Evolutionary conservation across 345 rosid genomes (phyloP).

Genomic region (Psidium friedrichsthalianum): DNA sequence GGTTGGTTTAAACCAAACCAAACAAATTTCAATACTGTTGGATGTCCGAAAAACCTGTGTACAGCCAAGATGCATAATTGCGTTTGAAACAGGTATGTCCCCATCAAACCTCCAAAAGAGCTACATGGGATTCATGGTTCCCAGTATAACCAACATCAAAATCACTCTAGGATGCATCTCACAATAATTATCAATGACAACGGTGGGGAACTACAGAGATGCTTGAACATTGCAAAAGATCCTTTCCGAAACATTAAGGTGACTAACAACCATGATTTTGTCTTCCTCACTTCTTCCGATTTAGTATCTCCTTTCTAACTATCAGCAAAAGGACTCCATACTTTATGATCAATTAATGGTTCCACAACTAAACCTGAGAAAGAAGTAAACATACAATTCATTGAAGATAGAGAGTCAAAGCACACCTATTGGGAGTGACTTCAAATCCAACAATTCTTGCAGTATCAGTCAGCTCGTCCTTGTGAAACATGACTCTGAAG

Average conservation of each 20-base stretch:
- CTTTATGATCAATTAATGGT: background rate
- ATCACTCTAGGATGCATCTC: background rate
- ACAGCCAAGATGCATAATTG: background rate
- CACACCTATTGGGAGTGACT: slow-evolving; percentile 82
- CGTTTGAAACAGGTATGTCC: background rate
- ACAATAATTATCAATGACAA: background rate
- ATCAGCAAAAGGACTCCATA: background rate
- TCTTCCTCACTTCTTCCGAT: background rate
- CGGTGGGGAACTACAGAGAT: background rate
- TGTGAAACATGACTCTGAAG: slow-evolving; percentile 89
- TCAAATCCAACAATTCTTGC: slow-evolving; percentile 97
- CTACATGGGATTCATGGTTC: background rate
- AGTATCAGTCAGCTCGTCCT: slow-evolving; percentile 68
- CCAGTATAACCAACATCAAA: background rate
- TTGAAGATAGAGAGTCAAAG: background rate
- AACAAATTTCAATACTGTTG: background rate
- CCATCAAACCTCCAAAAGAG: background rate
- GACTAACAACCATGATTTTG: background rate
- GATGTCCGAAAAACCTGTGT: background rate
- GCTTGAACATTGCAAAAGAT: background rate
- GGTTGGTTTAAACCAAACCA: background rate
- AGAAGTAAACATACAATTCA: background rate
- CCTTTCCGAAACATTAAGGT: background rate
- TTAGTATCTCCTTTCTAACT: background rate
- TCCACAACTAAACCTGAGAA: background rate